phyloP scores from a whole-genome alignment of 2,329 filamentous ascomycete species.

The Madurella fahalii region DNA sequence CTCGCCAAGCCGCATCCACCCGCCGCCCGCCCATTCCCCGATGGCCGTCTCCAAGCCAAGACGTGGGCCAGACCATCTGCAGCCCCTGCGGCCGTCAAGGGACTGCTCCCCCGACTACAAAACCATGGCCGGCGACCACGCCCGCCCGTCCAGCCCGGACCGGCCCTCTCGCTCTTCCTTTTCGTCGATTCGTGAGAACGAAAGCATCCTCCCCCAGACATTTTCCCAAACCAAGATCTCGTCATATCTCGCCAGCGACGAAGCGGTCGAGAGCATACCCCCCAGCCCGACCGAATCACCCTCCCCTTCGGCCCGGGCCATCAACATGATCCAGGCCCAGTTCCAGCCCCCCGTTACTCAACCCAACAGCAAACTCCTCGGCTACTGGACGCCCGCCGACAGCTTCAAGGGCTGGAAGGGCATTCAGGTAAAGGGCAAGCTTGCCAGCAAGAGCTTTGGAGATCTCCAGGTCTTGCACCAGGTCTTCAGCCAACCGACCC shows the following conservation, averaged over 20 bases:
- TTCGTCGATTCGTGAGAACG: slow-evolving; percentile 59
- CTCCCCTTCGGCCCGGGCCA: slow-evolving; percentile 16
- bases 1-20: slow-evolving; percentile 15
- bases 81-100: slow-evolving; percentile 15
- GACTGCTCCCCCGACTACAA: slow-evolving; percentile 25
- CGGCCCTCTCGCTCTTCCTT: slow-evolving; percentile 51
- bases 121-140: slow-evolving; percentile 25
- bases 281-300: slow-evolving; percentile 29
- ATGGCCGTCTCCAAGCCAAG: slow-evolving; percentile 26
- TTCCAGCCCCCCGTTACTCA: slow-evolving; percentile 52
- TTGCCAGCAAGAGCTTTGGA: slow-evolving; percentile 58
- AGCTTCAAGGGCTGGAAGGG: slow-evolving; percentile 60
- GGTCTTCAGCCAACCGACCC: slow-evolving; percentile 47
- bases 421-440: slow-evolving; percentile 55
- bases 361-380: slow-evolving; percentile 54
- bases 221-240: slow-evolving; percentile 62
- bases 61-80: slow-evolving; percentile 19
- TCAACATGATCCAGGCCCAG: slow-evolving; percentile 41
- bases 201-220: slow-evolving; percentile 55
- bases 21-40: slow-evolving; percentile 8
- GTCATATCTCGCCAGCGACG: slow-evolving; percentile 50
- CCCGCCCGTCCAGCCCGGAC: slow-evolving; percentile 30
- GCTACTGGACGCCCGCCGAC: slow-evolving; percentile 55
- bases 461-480: slow-evolving; percentile 54
- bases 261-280: slow-evolving; percentile 48